phyloP scores from a whole-genome alignment of 139 green algal genomes.

The Chlamydomonas asymmetrica region DNA sequence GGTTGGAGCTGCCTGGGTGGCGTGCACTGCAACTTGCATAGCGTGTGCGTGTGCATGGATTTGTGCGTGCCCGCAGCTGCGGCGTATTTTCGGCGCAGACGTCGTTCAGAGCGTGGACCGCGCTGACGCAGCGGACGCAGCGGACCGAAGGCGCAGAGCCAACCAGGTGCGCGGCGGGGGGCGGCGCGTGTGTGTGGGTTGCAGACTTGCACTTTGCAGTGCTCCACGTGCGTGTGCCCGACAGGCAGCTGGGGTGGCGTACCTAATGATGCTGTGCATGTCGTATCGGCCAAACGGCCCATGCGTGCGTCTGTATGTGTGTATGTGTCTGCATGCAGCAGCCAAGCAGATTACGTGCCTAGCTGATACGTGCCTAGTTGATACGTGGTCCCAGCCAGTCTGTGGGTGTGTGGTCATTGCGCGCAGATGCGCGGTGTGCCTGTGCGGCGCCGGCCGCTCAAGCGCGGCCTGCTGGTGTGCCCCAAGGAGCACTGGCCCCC shows the following conservation, averaged over 20 bases:
- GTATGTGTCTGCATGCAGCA: too few species aligned
- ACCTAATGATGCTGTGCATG: too few species aligned
- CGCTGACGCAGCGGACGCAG: constrained; percentile 31
- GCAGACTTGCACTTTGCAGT: background rate
- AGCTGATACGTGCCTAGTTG: too few species aligned
- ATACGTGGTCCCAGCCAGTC: too few species aligned
- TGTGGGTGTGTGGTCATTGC: too few species aligned
- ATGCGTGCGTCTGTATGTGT: too few species aligned
- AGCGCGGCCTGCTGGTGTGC: constrained; percentile 56
- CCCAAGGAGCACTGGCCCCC: constrained; percentile 72
- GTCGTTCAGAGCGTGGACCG: constrained; percentile 62
- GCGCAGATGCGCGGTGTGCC: constrained; percentile 34
- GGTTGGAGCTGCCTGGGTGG: background rate
- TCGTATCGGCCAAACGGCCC: too few species aligned
- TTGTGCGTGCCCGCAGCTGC: constrained; percentile 45
- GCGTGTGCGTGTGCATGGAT: background rate
- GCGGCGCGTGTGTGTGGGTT: constrained; percentile 25
- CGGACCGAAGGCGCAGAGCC: constrained; percentile 14
- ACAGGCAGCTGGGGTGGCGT: constrained; percentile 5
- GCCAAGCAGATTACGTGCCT: too few species aligned
- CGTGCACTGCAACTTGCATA: background rate
- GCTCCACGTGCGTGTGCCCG: constrained; percentile 1
- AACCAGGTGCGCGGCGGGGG: constrained; percentile 24
- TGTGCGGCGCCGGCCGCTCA: constrained; percentile 40
- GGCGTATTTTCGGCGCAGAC: constrained; percentile 79